phyloP scores from a whole-genome alignment of 495 filamentous ascomycete genomes.

The Apiosordaria backusii region DNA sequence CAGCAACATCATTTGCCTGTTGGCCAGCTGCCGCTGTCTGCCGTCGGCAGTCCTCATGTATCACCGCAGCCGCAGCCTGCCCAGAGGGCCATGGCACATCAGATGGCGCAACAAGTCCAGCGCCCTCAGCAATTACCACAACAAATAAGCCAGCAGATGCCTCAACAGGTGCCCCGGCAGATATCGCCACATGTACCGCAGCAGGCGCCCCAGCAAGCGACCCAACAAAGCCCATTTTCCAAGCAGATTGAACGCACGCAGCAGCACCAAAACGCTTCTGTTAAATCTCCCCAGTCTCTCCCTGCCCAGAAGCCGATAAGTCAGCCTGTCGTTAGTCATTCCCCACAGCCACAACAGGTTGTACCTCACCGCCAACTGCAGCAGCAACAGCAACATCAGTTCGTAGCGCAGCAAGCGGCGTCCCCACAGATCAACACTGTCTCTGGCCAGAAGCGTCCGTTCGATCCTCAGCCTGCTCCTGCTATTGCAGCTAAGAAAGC shows the following conservation, averaged over 20 bases:
- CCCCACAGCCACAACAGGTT: slow-evolving; percentile 4
- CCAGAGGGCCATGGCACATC: slow-evolving; percentile 7
- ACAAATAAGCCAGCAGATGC: background rate
- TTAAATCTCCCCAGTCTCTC: slow-evolving; percentile 3
- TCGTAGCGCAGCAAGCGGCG: slow-evolving; percentile 9
- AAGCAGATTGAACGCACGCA: slow-evolving; percentile 6
- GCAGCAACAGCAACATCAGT: slow-evolving; percentile 4
- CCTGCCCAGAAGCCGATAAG: background rate
- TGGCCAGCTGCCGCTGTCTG: slow-evolving; percentile 13
- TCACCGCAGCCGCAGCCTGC: slow-evolving; percentile 32
- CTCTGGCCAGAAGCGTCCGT: slow-evolving; percentile 20
- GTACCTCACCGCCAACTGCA: slow-evolving; percentile 11
- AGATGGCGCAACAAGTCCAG: slow-evolving; percentile 13
- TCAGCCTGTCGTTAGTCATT: background rate
- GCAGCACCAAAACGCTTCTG: background rate
- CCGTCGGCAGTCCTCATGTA: slow-evolving; percentile 16
- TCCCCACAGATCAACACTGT: slow-evolving; percentile 5
- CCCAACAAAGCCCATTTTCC: slow-evolving; percentile 4
- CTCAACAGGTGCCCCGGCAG: slow-evolving; percentile 6
- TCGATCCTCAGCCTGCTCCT: slow-evolving; percentile 14
- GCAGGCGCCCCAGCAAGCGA: slow-evolving; percentile 5
- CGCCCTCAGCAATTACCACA: slow-evolving; percentile 19
- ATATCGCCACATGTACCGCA: background rate
- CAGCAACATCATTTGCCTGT: slow-evolving; percentile 14
- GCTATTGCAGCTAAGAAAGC: slow-evolving; percentile 23